Base-by-base conservation (phyloP, 306 rosid species). In the Corylus americana region DNA sequence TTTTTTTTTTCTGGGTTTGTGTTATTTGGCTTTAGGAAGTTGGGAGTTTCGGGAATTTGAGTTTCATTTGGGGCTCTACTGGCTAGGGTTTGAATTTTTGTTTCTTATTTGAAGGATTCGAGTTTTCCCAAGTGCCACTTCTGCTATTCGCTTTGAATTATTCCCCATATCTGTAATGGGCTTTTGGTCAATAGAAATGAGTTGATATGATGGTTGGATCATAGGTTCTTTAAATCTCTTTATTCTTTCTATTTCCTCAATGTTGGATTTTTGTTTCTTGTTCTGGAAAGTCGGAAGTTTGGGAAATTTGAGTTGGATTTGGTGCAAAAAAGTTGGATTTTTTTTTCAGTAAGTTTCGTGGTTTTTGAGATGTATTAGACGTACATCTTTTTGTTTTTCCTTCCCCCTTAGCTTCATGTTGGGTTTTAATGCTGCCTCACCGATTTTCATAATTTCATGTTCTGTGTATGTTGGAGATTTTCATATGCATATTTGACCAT, bases 211-310 rank as follows among this genome's bases (percentile, higher is more conserved):
- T 57, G 81, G 55, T 74, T 16, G n/a, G 39, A 79, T 81, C 68
- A 27, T 76, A 77, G 88, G 58, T 73, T 64, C 18, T 69, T 81
- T 79, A 29, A 77, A 79, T 83, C 85, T 74, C 70, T 29, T 77
- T 59, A 74, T 77, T 70, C 71, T 83, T 77, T 78, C 77, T 63
- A 13, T 80, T 45, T 79, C 85, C 67, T 78, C 78, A 81, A 45
- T 80, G 66, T 79, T 80, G 76, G 80, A 74, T 84, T 77, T 42
- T 18, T 17, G 50, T 82, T 80, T 85, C 90, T 85, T 86, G 78
- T 87, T 89, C 84, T 77, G 85, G 90, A 76, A 87, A 71, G 67
- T 61, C 16, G 25, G 10, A 49, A 78, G 74, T 78, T 73, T 74
- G 73, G 63, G 78, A 42, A 81, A n/a, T 77, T 74, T 10, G 14